These are phyloP conservation scores for Fusarium citri DNA, from an alignment of 2,329 filamentous ascomycete species.

Conservation along the genomic window DNA sequence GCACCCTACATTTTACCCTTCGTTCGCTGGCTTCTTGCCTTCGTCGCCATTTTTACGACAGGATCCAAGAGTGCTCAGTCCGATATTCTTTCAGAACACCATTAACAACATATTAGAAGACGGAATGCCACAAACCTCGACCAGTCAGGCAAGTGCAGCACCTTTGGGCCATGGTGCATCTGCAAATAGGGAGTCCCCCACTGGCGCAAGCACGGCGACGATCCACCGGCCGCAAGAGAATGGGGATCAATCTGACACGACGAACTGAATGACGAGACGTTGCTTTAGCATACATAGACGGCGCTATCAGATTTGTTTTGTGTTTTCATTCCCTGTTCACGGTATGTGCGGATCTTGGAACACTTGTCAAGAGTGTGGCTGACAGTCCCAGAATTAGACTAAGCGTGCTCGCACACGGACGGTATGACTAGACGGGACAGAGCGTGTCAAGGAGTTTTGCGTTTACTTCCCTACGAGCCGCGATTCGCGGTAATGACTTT, in stretches of 20 bases:
- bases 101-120: constrained; percentile 46
- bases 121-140: constrained; percentile 30
- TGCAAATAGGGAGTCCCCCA: constrained; percentile 42
- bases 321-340: constrained; percentile 29
- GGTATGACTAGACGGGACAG: constrained; percentile 35
- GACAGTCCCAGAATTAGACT: constrained; percentile 31
- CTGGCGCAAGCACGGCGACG: constrained; percentile 53
- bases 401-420: constrained; percentile 19
- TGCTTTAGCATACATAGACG: constrained; percentile 29
- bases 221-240: constrained; percentile 48
- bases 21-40: constrained; percentile 32
- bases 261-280: constrained; percentile 36
- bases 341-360: constrained; percentile 20
- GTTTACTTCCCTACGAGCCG: constrained; percentile 23
- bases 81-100: constrained; percentile 44
- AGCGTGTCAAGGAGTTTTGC: constrained; percentile 38
- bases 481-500: constrained; percentile 37
- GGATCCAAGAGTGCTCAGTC: constrained; percentile 33
- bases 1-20: constrained; percentile 37
- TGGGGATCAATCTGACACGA: constrained; percentile 35
- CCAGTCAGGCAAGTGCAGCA: constrained; percentile 48
- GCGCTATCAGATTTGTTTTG: constrained; percentile 27
- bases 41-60: constrained; percentile 35
- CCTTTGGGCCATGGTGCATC: constrained; percentile 42
- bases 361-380: constrained; percentile 3